Evolutionary conservation across 225 moss, liverwort and hornwort genomes (phyloP), one percentile per base, ranked within the genome.

Genomic region (Marchantia paleacea): DNA sequence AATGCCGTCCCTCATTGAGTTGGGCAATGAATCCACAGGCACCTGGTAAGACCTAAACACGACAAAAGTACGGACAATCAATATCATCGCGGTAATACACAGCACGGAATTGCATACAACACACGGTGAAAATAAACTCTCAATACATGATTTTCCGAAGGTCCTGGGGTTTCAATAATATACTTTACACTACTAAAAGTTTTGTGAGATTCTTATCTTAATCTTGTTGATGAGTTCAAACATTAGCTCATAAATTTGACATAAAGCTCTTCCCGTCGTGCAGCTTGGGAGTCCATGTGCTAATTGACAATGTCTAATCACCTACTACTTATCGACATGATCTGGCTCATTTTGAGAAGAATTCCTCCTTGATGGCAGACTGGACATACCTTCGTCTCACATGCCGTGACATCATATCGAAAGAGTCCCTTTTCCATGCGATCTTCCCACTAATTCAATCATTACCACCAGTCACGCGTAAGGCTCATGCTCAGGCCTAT

Each of bases 331-430:
- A 16, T 58, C 18, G 0, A 58, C 18, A 16, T 15, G 13, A 0
- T 58, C 58, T 58, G 18, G 18, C 16, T 5, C 58, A 24, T 22
- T 2, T 12, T 1, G 6, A 62, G 8, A 0, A 7, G n/a, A 5
- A 39, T 39, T 50, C 71, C 10, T 13, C n/a, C 11, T 3, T 16
- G 31, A 13, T 26, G 6, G 39, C 16, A 8, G 9, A 6, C 1
- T 70, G 18, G 49, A 55, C 50, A 29, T 75, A 95, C 97, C 90
- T 91, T 93, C 0, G 92, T 97, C 75, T 97, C 91, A 75, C 93
- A 95, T 7, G 91, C 85, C 24, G 97, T 92, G 57, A 97, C 97
- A 47, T 95, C 93, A 63, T 97, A 97, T 50, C 93, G 92, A 71
- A 97, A 97, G 12, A 97, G 92, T 6, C 91, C 93, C 18, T 86